Percentiles rank a stretch among this genome's conserved stretches.
Conservation (phyloP, 345 rosid species). For the Lagerstroemia speciosa region DNA sequence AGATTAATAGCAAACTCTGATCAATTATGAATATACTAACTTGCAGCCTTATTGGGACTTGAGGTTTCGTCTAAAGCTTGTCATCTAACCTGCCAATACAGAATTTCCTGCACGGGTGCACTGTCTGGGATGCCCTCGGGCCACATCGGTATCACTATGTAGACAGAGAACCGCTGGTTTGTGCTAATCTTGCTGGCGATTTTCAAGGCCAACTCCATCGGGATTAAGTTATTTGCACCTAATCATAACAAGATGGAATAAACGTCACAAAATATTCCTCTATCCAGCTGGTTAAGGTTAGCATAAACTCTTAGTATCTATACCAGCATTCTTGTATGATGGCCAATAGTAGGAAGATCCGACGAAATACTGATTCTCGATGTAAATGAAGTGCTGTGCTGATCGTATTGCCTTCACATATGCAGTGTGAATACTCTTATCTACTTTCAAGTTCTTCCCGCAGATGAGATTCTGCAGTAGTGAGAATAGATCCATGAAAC, state of each 20-base stretch:
- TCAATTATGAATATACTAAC: background rate
- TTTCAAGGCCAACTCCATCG: slow-evolving; percentile 63
- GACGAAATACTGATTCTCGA: slow-evolving; percentile 64
- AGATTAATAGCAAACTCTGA: slow-evolving; percentile 6
- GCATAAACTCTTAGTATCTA: background rate
- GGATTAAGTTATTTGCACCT: slow-evolving; percentile 67
- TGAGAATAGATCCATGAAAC: background rate
- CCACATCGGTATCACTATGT: slow-evolving; percentile 62
- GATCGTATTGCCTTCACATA: slow-evolving; percentile 66
- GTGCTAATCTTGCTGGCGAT: slow-evolving; percentile 45
- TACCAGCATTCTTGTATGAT: slow-evolving; percentile 69
- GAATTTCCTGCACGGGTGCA: slow-evolving; percentile 57
- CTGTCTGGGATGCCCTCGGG: slow-evolving; percentile 64
- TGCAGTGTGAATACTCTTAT: slow-evolving; percentile 59
- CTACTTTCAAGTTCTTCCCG: slow-evolving; percentile 59
- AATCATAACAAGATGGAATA: background rate
- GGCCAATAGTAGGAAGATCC: slow-evolving; percentile 69
- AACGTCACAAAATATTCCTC: background rate
- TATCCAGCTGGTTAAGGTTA: background rate
- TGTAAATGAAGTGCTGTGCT: slow-evolving; percentile 60
- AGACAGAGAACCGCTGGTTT: slow-evolving; percentile 43
- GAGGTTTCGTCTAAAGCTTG: background rate
- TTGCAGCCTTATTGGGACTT: background rate
- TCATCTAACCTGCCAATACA: slow-evolving; percentile 52
- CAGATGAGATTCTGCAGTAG: slow-evolving; percentile 43